Percentiles rank a stretch among this genome's conserved stretches.
Conservation (phyloP, 2,329 filamentous ascomycete species). For the Phoma sp. region DNA sequence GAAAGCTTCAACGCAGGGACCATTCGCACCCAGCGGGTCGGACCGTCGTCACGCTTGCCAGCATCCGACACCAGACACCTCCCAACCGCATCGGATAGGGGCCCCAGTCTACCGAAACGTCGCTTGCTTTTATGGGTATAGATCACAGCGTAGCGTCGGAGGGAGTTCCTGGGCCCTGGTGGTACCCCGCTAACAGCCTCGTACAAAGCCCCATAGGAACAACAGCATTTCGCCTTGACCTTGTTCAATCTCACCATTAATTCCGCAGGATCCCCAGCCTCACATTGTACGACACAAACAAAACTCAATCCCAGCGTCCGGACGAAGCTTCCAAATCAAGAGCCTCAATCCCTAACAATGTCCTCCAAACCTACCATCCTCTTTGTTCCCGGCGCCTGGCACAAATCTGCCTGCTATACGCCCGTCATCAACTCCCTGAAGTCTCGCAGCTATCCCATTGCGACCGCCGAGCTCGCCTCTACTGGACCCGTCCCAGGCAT, state of each 20-base stretch:
- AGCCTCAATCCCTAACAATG: background rate
- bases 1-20: too few species aligned
- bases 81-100: background rate
- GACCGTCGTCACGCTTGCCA: slow-evolving; percentile 2
- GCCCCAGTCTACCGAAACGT: background rate
- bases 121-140: too few species aligned
- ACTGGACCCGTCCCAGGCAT: background rate
- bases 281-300: too few species aligned
- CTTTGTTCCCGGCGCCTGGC: slow-evolving; percentile 13
- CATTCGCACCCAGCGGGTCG: background rate
- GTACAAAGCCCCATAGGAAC: too few species aligned
- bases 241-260: too few species aligned
- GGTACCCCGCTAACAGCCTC: too few species aligned
- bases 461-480: slow-evolving; percentile 3
- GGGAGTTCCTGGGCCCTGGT: too few species aligned
- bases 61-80: slow-evolving; percentile 4
- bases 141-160: too few species aligned
- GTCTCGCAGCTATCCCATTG: background rate
- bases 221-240: too few species aligned
- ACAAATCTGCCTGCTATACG: background rate
- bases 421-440: background rate
- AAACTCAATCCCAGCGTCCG: too few species aligned
- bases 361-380: slow-evolving; percentile 5
- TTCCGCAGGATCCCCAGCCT: too few species aligned
- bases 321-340: background rate